phyloP scores from a whole-genome alignment of 192 early-diverging fungal genomes.

The Cladochytrium replicatum region DNA sequence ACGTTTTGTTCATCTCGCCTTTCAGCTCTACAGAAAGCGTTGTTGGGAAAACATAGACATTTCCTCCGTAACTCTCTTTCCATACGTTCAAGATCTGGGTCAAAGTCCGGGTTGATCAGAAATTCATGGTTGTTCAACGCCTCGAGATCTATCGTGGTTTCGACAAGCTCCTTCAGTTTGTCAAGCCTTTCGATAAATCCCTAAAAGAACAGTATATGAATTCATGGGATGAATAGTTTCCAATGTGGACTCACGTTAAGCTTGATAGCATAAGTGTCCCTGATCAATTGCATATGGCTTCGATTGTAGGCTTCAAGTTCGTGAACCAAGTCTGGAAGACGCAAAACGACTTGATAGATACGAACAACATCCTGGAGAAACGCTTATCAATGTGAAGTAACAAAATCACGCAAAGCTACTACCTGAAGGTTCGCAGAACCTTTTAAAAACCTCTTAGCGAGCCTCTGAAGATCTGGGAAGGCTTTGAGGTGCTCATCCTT shows the following conservation, averaged over 20 bases:
- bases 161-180: slow-evolving; percentile 71
- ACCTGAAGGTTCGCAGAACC: slow-evolving; percentile 63
- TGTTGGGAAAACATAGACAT: too few relatives aligned
- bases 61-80: too few relatives aligned
- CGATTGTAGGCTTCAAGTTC: slow-evolving; percentile 40
- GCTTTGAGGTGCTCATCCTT: slow-evolving; percentile 61
- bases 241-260: slow-evolving; percentile 22
- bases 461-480: slow-evolving; percentile 82
- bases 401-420: background rate
- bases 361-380: slow-evolving; percentile 67
- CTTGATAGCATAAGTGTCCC: slow-evolving; percentile 40
- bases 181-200: slow-evolving; percentile 45
- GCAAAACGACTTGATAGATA: slow-evolving; percentile 74
- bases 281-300: slow-evolving; percentile 31
- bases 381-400: slow-evolving; percentile 5
- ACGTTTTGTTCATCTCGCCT: slow-evolving; percentile 40
- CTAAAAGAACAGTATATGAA: slow-evolving; percentile 3
- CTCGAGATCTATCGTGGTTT: slow-evolving; percentile 79
- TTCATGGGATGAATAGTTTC: background rate
- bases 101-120: slow-evolving; percentile 75
- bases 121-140: slow-evolving; percentile 81
- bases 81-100: slow-evolving; percentile 61
- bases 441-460: slow-evolving; percentile 75
- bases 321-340: slow-evolving; percentile 54
- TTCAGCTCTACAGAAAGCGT: slow-evolving; percentile 25